These are phyloP conservation scores for Erysimum cheiri DNA, from an alignment of 441 rosid genomes.

Conservation along the genomic window DNA sequence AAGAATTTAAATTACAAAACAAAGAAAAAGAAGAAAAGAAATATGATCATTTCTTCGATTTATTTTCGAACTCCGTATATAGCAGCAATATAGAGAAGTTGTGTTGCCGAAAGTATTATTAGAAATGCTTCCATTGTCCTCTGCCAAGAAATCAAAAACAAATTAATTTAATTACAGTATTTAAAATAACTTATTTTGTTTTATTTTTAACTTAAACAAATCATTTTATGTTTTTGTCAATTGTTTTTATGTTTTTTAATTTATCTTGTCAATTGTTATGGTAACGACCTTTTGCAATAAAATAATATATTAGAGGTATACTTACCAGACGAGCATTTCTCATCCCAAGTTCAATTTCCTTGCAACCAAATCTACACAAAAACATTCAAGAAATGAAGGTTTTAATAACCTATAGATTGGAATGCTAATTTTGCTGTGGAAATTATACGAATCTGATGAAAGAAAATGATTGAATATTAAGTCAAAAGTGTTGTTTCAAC, in stretches of 20 bases:
- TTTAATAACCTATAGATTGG: neutral
- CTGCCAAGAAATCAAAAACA: conserved; percentile 46
- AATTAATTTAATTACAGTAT: neutral
- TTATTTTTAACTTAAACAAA: neutral
- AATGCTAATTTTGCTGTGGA: neutral
- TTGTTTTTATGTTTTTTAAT: too few species aligned
- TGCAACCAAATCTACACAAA: conserved; percentile 76
- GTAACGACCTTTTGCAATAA: neutral
- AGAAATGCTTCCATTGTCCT: conserved; percentile 96
- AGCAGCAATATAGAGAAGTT: conserved; percentile 75
- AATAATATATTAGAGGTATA: neutral
- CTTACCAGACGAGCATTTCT: conserved; percentile 88
- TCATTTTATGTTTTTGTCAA: neutral
- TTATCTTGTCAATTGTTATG: neutral
- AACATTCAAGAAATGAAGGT: neutral
- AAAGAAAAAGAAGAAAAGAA: neutral
- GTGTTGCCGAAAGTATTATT: conserved; percentile 86
- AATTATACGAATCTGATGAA: neutral
- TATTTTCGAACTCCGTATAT: conserved; percentile 54
- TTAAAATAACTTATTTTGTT: neutral
- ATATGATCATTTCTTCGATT: neutral
- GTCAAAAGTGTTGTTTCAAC: neutral
- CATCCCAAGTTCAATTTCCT: conserved; percentile 75
- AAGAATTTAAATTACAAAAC: conserved; percentile 18
- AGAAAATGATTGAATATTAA: neutral